Conservation (phyloP, 225 moss, liverwort and hornwort genomes). For the Ulota crispa region DNA sequence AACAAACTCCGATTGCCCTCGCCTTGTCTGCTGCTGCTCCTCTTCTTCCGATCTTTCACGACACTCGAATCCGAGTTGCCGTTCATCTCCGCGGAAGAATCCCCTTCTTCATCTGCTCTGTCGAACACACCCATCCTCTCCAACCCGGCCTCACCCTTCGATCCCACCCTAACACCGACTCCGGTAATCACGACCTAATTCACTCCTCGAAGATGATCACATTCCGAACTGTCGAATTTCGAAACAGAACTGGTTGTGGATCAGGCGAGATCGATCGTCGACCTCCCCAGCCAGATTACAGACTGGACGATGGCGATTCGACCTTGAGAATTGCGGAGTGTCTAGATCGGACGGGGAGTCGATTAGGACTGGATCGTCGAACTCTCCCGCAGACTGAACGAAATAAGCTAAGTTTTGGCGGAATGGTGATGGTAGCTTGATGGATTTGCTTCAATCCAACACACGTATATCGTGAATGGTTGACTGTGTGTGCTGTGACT, state of each 20-base stretch:
- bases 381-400: too few relatives aligned
- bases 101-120: not conserved
- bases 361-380: too few relatives aligned
- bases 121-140: not conserved
- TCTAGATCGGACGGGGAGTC: too few relatives aligned
- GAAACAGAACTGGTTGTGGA: not conserved
- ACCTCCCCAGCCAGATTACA: not conserved
- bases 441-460: too few relatives aligned
- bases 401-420: too few relatives aligned
- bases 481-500: too few relatives aligned
- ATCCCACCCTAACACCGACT: not conserved
- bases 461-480: too few relatives aligned
- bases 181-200: not conserved
- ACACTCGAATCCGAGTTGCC: not conserved
- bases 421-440: too few relatives aligned
- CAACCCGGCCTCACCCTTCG: not conserved
- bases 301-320: too few relatives aligned
- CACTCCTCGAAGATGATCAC: not conserved
- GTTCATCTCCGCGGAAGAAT: not conserved
- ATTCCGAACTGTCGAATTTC: not conserved
- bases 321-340: too few relatives aligned
- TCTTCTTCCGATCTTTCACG: not conserved
- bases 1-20: not conserved
- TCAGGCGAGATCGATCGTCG: not conserved
- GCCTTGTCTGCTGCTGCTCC: not conserved